These are phyloP conservation scores for Suillus bovinus DNA, from an alignment of 768 basidiomycete species.

Conservation along the genomic window DNA sequence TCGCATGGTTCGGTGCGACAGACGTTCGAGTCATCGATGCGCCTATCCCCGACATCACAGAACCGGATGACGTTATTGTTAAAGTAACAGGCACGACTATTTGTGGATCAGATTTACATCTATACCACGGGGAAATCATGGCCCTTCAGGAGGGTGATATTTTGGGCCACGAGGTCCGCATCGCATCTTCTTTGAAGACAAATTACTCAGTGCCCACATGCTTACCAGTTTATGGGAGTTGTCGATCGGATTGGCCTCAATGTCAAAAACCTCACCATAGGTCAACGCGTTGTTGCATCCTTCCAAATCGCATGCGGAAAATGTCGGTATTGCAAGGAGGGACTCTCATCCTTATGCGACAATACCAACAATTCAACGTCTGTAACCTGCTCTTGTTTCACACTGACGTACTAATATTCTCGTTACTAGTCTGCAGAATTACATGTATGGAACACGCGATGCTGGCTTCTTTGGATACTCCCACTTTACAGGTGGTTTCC, in stretches of 20 bases:
- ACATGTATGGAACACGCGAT: slow-evolving; percentile 66
- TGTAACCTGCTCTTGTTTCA: slow-evolving; percentile 26
- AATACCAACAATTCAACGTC: slow-evolving; percentile 66
- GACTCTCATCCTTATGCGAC: slow-evolving; percentile 73
- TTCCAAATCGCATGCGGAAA: slow-evolving; percentile 80
- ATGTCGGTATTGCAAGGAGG: slow-evolving; percentile 72
- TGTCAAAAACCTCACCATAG: slow-evolving; percentile 58
- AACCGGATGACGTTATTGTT: slow-evolving; percentile 75
- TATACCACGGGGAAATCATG: slow-evolving; percentile 70
- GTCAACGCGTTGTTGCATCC: slow-evolving; percentile 75
- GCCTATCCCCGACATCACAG: slow-evolving; percentile 59
- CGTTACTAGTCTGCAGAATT: slow-evolving; percentile 48
- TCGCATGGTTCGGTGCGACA: slow-evolving; percentile 63
- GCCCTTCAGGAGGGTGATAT: slow-evolving; percentile 73
- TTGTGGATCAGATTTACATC: slow-evolving; percentile 66
- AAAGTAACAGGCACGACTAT: slow-evolving; percentile 77
- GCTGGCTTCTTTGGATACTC: slow-evolving; percentile 74
- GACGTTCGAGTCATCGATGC: slow-evolving; percentile 49
- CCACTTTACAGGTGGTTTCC: slow-evolving; percentile 72
- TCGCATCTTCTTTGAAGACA: neutral
- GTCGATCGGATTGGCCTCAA: slow-evolving; percentile 66
- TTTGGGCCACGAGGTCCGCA: slow-evolving; percentile 64
- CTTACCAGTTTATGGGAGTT: slow-evolving; percentile 58
- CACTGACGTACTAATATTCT: neutral
- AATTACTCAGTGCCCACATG: neutral